Evolutionary conservation across 2,329 filamentous ascomycete genomes (phyloP).

Genomic region (Aureobasidium sp.): DNA sequence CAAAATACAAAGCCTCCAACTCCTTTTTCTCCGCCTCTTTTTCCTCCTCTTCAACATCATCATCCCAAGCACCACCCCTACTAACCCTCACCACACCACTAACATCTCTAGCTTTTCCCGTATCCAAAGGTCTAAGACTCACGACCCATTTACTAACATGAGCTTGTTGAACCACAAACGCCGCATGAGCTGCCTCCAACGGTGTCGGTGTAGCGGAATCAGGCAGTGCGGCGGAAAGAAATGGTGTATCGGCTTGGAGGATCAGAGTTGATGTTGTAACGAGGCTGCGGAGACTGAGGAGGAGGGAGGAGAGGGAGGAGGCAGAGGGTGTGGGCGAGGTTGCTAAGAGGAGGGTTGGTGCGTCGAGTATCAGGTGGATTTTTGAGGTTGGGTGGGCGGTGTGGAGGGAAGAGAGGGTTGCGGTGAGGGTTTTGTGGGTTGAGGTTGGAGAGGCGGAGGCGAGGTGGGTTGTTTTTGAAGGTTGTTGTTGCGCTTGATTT

Average conservation of each 20-base stretch:
- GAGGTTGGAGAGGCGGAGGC: constrained; percentile 14
- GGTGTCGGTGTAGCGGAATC: constrained; percentile 52
- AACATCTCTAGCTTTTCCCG: constrained; percentile 89
- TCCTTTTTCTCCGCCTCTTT: constrained; percentile 58
- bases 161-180: constrained; percentile 76
- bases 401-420: constrained; percentile 33
- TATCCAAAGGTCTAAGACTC: constrained; percentile 80
- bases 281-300: constrained; percentile 50
- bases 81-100: constrained; percentile 88
- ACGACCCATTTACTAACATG: constrained; percentile 79
- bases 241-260: constrained; percentile 76
- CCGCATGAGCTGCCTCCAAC: constrained; percentile 75
- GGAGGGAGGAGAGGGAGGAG: constrained; percentile 32
- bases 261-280: constrained; percentile 74
- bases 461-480: neutral
- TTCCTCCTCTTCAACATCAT: constrained; percentile 34
- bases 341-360: constrained; percentile 48
- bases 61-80: constrained; percentile 54
- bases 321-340: constrained; percentile 29
- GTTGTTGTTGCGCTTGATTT: neutral
- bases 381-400: constrained; percentile 29
- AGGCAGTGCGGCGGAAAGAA: constrained; percentile 57
- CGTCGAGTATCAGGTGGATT: constrained; percentile 50
- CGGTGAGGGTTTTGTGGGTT: constrained; percentile 29
- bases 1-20: constrained; percentile 83